These are phyloP conservation scores for Isabelozyma gotoi DNA, from an alignment of 805 yeast genomes.

Conservation along the genomic window DNA sequence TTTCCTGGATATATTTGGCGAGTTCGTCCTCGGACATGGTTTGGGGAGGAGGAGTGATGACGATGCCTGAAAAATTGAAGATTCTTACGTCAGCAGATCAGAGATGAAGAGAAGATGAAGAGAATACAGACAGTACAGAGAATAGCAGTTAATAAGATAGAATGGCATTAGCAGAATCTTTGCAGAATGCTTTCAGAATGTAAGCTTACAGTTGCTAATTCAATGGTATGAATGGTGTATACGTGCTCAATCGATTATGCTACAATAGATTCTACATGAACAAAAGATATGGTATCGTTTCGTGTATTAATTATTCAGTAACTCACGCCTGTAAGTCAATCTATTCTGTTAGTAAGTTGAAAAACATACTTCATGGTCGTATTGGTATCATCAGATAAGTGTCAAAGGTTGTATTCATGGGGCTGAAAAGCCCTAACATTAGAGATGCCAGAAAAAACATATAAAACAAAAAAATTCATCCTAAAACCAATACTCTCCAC, in stretches of 20 bases:
- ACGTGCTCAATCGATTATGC: too few species aligned
- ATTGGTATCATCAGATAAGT: conserved; percentile 50
- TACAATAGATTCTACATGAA: not conserved
- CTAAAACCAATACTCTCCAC: conserved; percentile 10
- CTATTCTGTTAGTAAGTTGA: conserved; percentile 6
- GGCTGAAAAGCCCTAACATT: conserved; percentile 77
- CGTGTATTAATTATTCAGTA: not conserved
- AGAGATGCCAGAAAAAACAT: conserved; percentile 91
- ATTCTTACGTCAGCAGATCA: too few species aligned
- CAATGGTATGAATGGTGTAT: too few species aligned
- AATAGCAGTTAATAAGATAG: not conserved
- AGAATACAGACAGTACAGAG: too few species aligned
- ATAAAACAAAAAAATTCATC: conserved; percentile 37
- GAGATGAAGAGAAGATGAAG: too few species aligned
- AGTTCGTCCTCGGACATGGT: not conserved
- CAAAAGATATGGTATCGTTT: not conserved
- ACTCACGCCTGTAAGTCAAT: not conserved
- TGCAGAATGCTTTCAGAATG: too few species aligned
- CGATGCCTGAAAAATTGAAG: too few species aligned
- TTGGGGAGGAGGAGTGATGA: too few species aligned
- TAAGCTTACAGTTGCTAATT: too few species aligned
- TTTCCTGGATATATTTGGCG: not conserved
- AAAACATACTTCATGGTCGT: too few species aligned
- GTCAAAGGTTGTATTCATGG: conserved; percentile 80
- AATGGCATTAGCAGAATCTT: too few species aligned